These are phyloP conservation scores for Diaporthe aspalathi DNA, from an alignment of 2,329 filamentous ascomycete genomes.

Conservation along the genomic window DNA sequence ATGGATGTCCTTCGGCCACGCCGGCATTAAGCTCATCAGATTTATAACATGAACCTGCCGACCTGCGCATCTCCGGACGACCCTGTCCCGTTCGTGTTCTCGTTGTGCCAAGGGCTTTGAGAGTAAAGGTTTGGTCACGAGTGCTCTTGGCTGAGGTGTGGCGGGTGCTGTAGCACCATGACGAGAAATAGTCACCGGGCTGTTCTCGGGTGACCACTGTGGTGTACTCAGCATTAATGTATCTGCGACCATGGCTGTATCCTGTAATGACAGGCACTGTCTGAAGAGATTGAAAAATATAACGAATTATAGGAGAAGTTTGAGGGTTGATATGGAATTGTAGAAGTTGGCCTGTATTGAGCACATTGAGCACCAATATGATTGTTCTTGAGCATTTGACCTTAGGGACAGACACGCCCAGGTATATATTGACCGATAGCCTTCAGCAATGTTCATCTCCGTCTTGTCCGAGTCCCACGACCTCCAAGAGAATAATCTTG, in stretches of 20 bases:
- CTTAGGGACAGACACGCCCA: neutral
- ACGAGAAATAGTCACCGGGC: neutral
- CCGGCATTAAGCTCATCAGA: neutral
- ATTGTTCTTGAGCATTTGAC: no score
- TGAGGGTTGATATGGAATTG: neutral
- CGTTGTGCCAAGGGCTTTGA: neutral
- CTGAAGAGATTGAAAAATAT: neutral
- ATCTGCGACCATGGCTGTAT: neutral
- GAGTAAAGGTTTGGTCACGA: neutral
- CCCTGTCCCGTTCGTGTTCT: neutral
- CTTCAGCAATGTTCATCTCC: neutral
- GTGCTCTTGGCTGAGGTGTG: neutral
- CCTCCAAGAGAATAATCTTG: no score
- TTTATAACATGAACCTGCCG: neutral
- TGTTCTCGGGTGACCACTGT: neutral
- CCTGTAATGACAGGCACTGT: rapidly evolving
- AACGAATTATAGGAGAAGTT: neutral
- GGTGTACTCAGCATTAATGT: neutral
- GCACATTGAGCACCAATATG: no score
- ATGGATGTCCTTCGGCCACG: neutral
- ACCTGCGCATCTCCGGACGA: neutral
- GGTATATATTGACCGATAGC: neutral
- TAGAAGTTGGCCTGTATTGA: neutral
- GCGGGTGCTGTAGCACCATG: neutral
- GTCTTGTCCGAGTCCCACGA: no score